These are phyloP conservation scores for Liquidambar formosana DNA, from an alignment of 164 flowering plant species.

Conservation along the genomic window DNA sequence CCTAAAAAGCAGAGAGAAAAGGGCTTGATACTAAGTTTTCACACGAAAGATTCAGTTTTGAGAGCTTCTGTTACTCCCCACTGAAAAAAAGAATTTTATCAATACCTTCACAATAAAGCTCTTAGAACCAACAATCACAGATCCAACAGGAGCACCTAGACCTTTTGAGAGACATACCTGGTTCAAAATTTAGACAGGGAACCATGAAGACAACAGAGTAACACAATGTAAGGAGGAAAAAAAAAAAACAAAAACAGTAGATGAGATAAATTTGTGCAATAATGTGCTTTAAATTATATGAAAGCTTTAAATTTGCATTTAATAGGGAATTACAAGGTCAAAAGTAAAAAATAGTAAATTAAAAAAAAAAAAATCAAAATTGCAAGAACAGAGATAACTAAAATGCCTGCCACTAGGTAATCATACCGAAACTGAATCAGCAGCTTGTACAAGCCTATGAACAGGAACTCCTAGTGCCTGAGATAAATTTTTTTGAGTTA, in stretches of 20 bases:
- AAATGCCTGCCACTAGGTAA: not conserved
- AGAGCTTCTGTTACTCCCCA: not conserved
- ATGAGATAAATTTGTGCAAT: no score
- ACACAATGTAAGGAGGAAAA: no score
- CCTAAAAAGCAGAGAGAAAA: slow-evolving; percentile 38
- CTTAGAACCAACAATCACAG: slow-evolving; percentile 86
- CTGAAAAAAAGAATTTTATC: not conserved
- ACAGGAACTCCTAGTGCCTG: slow-evolving; percentile 96
- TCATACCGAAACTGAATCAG: slow-evolving; percentile 91
- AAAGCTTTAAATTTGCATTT: no score
- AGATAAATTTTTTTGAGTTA: slow-evolving; percentile 14
- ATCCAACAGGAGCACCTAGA: slow-evolving; percentile 92
- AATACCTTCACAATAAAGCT: slow-evolving; percentile 75
- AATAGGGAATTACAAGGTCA: not conserved
- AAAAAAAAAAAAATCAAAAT: not conserved
- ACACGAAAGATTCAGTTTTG: not conserved
- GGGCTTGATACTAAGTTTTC: not conserved
- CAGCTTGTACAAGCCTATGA: slow-evolving; percentile 79
- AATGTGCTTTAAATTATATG: no score
- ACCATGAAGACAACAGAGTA: no score
- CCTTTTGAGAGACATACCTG: slow-evolving; percentile 96
- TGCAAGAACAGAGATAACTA: not conserved
- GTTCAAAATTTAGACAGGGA: slow-evolving; percentile 10
- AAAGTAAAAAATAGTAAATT: not conserved
- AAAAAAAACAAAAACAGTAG: no score